Percentiles rank a stretch among this genome's conserved stretches.
phyloP scores from a whole-genome alignment of 1,284 basidiomycete species.

The Irpex sp. region DNA sequence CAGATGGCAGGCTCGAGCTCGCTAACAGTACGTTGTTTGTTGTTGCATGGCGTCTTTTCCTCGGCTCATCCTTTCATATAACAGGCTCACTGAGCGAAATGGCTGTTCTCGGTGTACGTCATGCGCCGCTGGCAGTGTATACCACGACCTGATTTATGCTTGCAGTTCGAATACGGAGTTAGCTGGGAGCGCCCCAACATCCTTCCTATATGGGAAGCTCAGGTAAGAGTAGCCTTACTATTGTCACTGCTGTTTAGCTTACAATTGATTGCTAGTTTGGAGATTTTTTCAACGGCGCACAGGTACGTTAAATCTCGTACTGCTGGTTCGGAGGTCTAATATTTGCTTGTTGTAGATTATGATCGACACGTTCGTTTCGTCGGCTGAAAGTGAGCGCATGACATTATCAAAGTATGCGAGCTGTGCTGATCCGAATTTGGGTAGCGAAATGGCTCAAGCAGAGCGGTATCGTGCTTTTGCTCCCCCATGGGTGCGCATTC shows the following conservation, averaged over 20 bases:
- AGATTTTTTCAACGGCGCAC: conserved; percentile 91
- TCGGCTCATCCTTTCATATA: not conserved
- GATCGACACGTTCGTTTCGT: conserved; percentile 84
- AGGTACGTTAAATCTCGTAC: conserved; percentile 34
- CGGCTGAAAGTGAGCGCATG: conserved; percentile 65
- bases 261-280: conserved; percentile 52
- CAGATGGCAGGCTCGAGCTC: conserved; percentile 72
- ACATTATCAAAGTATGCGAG: not conserved
- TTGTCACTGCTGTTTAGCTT: no score
- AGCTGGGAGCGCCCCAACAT: conserved; percentile 82
- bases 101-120: conserved; percentile 76
- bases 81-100: conserved; percentile 83
- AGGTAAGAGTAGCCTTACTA: conserved; percentile 37
- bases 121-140: conserved; percentile 2
- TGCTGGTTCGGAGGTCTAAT: not conserved
- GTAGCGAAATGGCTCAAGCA: conserved; percentile 92
- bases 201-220: conserved; percentile 88
- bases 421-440: not conserved
- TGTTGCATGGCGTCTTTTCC: not conserved
- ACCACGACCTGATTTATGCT: conserved; percentile 9
- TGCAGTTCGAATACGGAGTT: conserved; percentile 82
- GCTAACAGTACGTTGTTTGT: conserved; percentile 67
- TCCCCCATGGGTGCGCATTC: conserved; percentile 61
- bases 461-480: conserved; percentile 81
- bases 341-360: conserved; percentile 46